Conservation (phyloP, 805 yeast species). For the Starmerella bombicola region DNA sequence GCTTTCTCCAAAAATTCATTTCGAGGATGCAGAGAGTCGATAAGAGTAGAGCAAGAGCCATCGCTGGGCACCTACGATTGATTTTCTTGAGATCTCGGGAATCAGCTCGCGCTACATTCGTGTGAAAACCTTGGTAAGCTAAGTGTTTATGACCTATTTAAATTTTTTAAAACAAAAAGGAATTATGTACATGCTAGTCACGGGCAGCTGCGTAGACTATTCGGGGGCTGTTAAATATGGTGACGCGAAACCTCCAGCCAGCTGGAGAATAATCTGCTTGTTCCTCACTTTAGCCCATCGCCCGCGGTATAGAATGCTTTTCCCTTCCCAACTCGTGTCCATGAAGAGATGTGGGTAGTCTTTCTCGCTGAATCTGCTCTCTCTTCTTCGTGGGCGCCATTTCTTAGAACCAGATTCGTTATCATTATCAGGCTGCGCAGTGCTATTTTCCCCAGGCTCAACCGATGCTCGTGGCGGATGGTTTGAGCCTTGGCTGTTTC, state of each 20-base stretch:
- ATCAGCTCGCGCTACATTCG: conserved; percentile 28
- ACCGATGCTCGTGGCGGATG: no score
- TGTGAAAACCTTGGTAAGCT: no score
- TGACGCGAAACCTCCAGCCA: not conserved
- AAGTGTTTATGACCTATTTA: no score
- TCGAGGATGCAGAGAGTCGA: no score
- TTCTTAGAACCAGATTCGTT: conserved; percentile 3
- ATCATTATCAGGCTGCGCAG: not conserved
- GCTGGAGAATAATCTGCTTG: conserved; percentile 5
- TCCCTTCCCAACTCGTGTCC: conserved; percentile 20
- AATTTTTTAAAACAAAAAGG: not conserved
- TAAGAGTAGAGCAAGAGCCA: conserved; percentile 22
- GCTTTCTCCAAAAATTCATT: no score
- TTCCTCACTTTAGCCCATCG: conserved; percentile 17
- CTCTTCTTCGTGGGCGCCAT: conserved; percentile 16
- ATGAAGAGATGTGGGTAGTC: conserved; percentile 19
- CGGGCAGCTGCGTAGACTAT: no score
- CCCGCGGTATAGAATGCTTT: conserved; percentile 15
- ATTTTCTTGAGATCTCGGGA: conserved; percentile 27
- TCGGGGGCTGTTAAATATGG: no score
- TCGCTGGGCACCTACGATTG: conserved; percentile 31
- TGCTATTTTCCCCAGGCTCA: not conserved
- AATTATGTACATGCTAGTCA: not conserved
- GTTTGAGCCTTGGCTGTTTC: not conserved
- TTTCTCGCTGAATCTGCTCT: conserved; percentile 16